These are phyloP conservation scores for Pyracantha coccinea DNA, from an alignment of 331 rosid species.

Conservation along the genomic window DNA sequence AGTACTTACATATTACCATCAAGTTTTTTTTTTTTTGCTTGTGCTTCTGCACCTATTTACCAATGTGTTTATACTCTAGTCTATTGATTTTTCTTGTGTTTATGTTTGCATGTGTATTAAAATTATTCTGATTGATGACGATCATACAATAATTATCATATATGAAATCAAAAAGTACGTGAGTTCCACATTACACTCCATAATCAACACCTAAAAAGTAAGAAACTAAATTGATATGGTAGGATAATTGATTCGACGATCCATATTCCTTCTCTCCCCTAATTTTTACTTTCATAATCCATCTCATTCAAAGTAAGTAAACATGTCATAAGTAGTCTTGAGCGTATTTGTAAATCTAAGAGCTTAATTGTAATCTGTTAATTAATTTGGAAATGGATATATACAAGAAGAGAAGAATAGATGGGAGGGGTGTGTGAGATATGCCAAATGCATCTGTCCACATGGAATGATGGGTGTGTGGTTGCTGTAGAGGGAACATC, in stretches of 20 bases:
- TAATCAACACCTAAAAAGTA: neutral
- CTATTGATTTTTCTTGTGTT: neutral
- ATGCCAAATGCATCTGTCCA: neutral
- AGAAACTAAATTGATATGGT: neutral
- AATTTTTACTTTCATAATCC: too few species aligned
- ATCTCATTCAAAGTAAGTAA: too few species aligned
- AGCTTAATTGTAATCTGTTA: too few species aligned
- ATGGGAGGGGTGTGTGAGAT: too few species aligned
- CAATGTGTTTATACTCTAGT: too few species aligned
- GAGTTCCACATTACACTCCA: neutral
- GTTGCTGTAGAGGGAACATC: constrained; percentile 28
- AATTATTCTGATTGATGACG: neutral
- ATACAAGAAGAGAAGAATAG: neutral
- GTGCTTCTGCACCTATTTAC: too few species aligned
- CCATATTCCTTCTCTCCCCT: too few species aligned
- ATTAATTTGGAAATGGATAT: neutral
- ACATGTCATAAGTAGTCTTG: too few species aligned
- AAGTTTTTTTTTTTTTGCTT: too few species aligned
- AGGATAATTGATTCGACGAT: too few species aligned
- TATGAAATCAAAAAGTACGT: neutral
- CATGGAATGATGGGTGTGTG: constrained; percentile 1
- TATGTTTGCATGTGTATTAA: neutral
- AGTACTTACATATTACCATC: too few species aligned
- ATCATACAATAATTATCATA: neutral
- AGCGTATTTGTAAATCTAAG: too few species aligned